Evolutionary conservation across 768 basidiomycete genomes (phyloP).

Genomic region (Daedaleopsis nitida): DNA sequence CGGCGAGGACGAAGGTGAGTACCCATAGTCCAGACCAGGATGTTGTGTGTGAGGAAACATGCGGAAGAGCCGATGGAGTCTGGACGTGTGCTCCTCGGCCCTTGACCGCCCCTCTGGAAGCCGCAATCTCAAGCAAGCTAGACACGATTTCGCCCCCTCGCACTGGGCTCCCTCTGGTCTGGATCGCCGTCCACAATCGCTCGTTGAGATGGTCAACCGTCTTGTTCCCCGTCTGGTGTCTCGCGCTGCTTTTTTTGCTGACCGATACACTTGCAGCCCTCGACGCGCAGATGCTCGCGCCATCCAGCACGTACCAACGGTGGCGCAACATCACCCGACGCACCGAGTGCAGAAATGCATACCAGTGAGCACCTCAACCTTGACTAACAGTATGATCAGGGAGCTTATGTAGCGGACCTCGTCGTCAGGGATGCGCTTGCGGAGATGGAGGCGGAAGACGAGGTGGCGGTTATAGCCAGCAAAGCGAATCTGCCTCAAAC

Average conservation of each 20-base stretch:
- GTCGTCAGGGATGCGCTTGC: constrained; percentile 15
- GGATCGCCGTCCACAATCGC: no score
- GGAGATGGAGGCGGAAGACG: constrained; percentile 13
- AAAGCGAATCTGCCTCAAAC: not conserved
- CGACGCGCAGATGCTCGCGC: constrained; percentile 63
- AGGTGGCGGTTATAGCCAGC: not conserved
- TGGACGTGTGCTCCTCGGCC: no score
- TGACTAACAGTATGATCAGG: not conserved
- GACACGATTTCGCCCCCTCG: no score
- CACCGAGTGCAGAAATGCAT: constrained; percentile 63
- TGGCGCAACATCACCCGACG: constrained; percentile 58
- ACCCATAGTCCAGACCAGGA: no score
- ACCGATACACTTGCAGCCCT: constrained; percentile 44
- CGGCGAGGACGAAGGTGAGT: constrained; percentile 69
- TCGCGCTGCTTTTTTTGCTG: not conserved
- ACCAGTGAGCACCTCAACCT: constrained; percentile 44
- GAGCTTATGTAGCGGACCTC: not conserved
- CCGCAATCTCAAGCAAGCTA: no score
- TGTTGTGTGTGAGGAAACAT: no score
- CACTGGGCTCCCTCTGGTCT: no score
- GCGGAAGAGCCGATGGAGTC: no score
- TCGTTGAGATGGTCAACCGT: no score
- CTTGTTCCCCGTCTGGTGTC: not conserved
- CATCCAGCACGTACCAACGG: constrained; percentile 51
- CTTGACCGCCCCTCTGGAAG: no score